These are phyloP conservation scores for Xylariaceae sp. DNA, from an alignment of 2,329 filamentous ascomycete genomes.

Conservation along the genomic window DNA sequence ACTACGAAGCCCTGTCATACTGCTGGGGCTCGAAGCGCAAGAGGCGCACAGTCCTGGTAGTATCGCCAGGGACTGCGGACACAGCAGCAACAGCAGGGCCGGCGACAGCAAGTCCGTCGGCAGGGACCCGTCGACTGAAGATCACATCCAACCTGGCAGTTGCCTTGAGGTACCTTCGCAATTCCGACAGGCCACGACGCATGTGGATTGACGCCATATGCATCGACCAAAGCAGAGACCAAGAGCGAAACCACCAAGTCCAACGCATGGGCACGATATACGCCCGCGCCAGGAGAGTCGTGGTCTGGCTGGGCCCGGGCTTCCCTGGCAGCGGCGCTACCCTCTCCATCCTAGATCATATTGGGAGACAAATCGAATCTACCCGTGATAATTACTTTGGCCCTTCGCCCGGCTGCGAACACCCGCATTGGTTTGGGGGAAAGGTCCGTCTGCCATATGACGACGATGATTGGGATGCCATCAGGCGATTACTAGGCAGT, in stretches of 20 bases:
- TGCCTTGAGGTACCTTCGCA: conserved; percentile 11
- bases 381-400: neutral
- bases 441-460: neutral
- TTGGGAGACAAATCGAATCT: conserved; percentile 6
- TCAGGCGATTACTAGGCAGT: neutral
- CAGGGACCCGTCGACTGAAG: neutral
- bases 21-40: conserved; percentile 7
- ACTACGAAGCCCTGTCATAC: conserved; percentile 14
- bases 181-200: conserved; percentile 4
- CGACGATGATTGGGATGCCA: conserved; percentile 3
- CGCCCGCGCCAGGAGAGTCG: conserved; percentile 6
- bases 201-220: conserved; percentile 17
- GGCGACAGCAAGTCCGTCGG: neutral
- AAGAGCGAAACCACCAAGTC: conserved; percentile 10
- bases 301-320: conserved; percentile 11
- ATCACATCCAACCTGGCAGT: conserved; percentile 5
- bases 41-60: too few species aligned
- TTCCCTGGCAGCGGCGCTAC: conserved; percentile 4
- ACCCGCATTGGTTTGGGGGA: neutral
- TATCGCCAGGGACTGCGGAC: too few species aligned
- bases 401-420: conserved; percentile 3
- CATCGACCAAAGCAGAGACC: conserved; percentile 10
- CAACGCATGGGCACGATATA: conserved; percentile 14
- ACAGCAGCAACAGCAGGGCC: neutral
- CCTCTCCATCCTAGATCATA: conserved; percentile 2